Base-by-base conservation (phyloP, 2,329 filamentous ascomycete species). In the Hymenoscyphus infarciens region DNA sequence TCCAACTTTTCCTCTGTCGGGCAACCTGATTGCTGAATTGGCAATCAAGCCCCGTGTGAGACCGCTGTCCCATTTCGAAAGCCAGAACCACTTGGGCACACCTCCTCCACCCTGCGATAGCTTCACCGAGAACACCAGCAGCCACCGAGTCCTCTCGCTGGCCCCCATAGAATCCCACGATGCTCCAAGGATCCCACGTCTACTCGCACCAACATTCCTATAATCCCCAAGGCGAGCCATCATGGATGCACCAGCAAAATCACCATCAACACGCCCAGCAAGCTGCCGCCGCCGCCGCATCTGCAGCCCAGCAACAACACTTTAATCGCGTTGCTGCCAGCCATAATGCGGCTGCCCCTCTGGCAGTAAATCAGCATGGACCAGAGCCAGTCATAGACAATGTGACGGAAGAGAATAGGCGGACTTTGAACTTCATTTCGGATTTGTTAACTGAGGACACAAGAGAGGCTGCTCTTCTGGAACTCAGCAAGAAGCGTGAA, bases 401-500 rank as follows among this genome's bases (percentile, higher is more conserved):
- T 77, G 84, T 95, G 68, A 91, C 88, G 19, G 94, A 97, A 75
- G 94, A 97, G 75, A 97, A 97, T 77, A 85, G 92, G 70, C 87
- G 93, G 68, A 95, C 96, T n/a, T 86, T 97, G 77, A 87, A 87
- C 67, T 97, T 92, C 82, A 95, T 97, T 67, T 91, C 93, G 61
- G 93, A 97, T 75, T 83, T 97, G 63, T 83, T 98, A 74, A 94
- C 92, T 75, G 90, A 93, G 68, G 87, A 84, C 71, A 93, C 92
- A 31, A 86, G 95, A 66, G 95, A 98, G 80, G 88, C 91, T 4
- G 95, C 95, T 57, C 82, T 99, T 61, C 83, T 99, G 73, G 95
- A 99, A 77, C 83, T 99, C 59, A 98, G 94, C 80, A 99, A 99
- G 82, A 99, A 99, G 84, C 83, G 95, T 62, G 95, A 99, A 78